Evolutionary conservation across 306 rosid genomes (phyloP), one percentile per base, ranked within the genome.

Genomic region (Prunus armeniaca): DNA sequence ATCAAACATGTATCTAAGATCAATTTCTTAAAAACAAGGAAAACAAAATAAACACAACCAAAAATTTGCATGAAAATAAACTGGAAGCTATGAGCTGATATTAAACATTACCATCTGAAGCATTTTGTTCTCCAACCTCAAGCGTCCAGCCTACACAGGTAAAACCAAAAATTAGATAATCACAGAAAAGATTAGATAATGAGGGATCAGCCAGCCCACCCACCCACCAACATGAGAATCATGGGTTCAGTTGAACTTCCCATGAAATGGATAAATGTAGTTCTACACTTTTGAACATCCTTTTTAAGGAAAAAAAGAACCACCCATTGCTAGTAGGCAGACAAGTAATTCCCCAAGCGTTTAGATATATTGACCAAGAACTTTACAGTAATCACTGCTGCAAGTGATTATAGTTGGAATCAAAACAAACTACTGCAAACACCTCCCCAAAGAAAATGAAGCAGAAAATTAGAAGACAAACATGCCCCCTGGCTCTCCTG

Each of bases 21-120:
- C 66, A 63, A 50, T 32, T 27, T 20, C 27, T 60, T 46, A 2
- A 18, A 50, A 58, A 69, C 41, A 78, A 47, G 47, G 49, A 30
- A 27, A 5, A 32, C 12, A 65, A 54, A 52, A 52, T 30, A 32
- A 4, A 52, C 27, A n/a, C 12, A 20, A 50, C 4, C 15, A 52
- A 17, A 34, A 9, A 75, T 12, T 45, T 38, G 24, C 13, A 67
- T 12, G 8, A 20, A 66, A 73, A 46, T 41, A 32, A 38, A 62
- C 12, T 4, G 64, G 34, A 24, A 58, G 46, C 58, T 54, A 62
- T 30, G 9, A 18, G 46, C 20, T 30, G 55, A 38, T n/a, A 20
- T n/a, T 49, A 60, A 72, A 72, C 71, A 76, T 86, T 90, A 96
- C 99, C 99, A 91, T 84, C 72, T 86, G 87, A 72, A 96, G 93